Conservation (phyloP, 306 rosid species). For the Citrullus mucosospermus region DNA sequence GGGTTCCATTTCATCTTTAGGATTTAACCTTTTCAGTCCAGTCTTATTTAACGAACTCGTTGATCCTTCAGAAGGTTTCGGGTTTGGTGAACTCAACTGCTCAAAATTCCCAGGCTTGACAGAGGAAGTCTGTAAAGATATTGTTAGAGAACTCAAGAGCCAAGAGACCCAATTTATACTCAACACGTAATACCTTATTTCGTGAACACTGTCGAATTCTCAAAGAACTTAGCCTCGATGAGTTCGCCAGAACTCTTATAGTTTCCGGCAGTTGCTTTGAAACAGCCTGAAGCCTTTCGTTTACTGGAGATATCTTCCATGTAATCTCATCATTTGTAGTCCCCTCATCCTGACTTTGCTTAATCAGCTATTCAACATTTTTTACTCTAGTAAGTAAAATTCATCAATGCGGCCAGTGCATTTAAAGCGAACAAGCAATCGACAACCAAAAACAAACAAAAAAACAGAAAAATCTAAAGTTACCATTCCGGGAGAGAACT, state of each 20-base stretch:
- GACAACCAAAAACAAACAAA: not conserved
- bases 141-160: conserved; percentile 15
- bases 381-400: not conserved
- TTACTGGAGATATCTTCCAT: conserved; percentile 89
- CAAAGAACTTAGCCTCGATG: conserved; percentile 50
- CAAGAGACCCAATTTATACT: not conserved
- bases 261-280: conserved; percentile 58
- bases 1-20: conserved; percentile 20
- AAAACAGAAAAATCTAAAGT: not conserved
- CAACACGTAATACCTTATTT: conserved; percentile 33
- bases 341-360: conserved; percentile 89
- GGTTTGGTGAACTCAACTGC: conserved; percentile 25
- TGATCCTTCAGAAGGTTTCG: conserved; percentile 31
- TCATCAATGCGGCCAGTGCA: not conserved
- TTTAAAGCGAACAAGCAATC: not conserved
- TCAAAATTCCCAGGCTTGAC: conserved; percentile 32
- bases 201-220: conserved; percentile 34
- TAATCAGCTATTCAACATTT: conserved; percentile 44
- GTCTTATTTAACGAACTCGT: conserved; percentile 25
- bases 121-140: conserved; percentile 30
- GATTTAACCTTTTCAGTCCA: conserved; percentile 40
- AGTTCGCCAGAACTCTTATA: conserved; percentile 58
- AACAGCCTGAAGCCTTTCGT: conserved; percentile 72
- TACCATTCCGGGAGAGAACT: conserved; percentile 98
- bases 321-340: conserved; percentile 48